These are phyloP conservation scores for Theobroma cacao DNA, from an alignment of 345 rosid genomes.

Conservation along the genomic window DNA sequence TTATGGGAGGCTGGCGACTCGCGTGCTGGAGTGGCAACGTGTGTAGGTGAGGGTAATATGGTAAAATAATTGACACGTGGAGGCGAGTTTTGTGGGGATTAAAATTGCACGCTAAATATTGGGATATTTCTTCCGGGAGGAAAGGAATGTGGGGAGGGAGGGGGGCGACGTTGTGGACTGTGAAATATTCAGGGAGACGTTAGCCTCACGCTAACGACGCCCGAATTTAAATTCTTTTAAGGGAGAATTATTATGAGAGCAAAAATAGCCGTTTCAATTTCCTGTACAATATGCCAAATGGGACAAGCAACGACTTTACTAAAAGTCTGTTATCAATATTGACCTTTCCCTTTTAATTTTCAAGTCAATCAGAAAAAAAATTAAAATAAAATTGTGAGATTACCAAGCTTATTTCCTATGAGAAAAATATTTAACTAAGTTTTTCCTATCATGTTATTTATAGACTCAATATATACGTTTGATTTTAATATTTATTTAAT, in stretches of 20 bases:
- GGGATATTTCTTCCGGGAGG: not conserved
- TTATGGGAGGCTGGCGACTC: conserved; percentile 1
- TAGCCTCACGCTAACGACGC: conserved; percentile 34
- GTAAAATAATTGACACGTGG: conserved; percentile 17
- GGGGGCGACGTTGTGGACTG: conserved; percentile 15
- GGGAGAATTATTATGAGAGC: not conserved
- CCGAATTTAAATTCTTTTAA: conserved; percentile 2
- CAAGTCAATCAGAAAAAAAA: not conserved
- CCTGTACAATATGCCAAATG: not conserved
- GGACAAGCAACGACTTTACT: not conserved
- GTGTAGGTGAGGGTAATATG: conserved; percentile 4
- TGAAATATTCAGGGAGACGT: conserved; percentile 56
- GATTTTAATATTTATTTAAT: no score
- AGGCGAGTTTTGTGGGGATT: conserved; percentile 18
- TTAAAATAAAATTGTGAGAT: not conserved
- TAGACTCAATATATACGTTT: no score
- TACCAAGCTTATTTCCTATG: no score
- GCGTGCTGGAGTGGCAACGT: conserved; percentile 19
- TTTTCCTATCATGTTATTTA: no score
- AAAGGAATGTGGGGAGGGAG: not conserved
- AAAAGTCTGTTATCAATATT: not conserved
- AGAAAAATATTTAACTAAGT: no score
- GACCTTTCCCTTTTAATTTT: not conserved
- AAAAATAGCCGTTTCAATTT: conserved; percentile 17
- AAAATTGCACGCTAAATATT: not conserved